These are phyloP conservation scores for Xylaria scruposa DNA, from an alignment of 495 filamentous ascomycete species.

Conservation along the genomic window DNA sequence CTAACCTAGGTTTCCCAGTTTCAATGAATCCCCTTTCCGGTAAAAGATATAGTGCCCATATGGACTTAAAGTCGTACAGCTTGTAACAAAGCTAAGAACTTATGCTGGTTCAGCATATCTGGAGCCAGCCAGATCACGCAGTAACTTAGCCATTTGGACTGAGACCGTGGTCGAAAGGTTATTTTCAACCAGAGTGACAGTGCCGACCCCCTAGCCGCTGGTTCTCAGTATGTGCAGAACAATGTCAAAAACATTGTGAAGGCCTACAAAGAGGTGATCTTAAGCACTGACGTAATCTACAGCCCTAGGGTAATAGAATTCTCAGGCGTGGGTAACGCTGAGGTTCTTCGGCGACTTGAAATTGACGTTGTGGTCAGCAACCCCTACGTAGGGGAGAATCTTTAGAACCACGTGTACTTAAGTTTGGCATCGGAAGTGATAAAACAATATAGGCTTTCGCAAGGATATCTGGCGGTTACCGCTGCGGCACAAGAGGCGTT, in stretches of 20 bases:
- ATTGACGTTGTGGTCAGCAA: constrained; percentile 54
- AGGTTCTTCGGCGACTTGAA: constrained; percentile 50
- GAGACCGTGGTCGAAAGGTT: constrained; percentile 47
- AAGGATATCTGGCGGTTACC: background rate
- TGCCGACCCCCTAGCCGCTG: constrained; percentile 31
- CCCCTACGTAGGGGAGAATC: constrained; percentile 57
- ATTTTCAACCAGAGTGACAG: constrained; percentile 39
- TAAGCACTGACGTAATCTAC: constrained; percentile 58
- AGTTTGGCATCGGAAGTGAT: background rate
- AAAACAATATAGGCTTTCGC: background rate
- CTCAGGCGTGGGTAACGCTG: constrained; percentile 59
- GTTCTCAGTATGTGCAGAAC: constrained; percentile 57
- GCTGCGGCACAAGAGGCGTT: background rate
- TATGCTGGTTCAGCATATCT: constrained; percentile 44
- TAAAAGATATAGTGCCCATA: background rate
- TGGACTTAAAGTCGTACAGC: constrained; percentile 10
- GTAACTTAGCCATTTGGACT: constrained; percentile 49
- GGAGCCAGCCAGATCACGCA: constrained; percentile 30
- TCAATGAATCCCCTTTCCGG: background rate
- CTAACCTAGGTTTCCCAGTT: background rate
- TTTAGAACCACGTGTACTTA: constrained; percentile 52
- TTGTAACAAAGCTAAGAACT: constrained; percentile 30
- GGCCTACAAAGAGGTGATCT: constrained; percentile 58
- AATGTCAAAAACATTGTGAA: constrained; percentile 49
- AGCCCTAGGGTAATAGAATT: constrained; percentile 61